A percentile compares a stretch with the other conserved stretches of the same genome.
Conservation (phyloP, 73 alveolate genomes). For the Stentor roeselii region DNA sequence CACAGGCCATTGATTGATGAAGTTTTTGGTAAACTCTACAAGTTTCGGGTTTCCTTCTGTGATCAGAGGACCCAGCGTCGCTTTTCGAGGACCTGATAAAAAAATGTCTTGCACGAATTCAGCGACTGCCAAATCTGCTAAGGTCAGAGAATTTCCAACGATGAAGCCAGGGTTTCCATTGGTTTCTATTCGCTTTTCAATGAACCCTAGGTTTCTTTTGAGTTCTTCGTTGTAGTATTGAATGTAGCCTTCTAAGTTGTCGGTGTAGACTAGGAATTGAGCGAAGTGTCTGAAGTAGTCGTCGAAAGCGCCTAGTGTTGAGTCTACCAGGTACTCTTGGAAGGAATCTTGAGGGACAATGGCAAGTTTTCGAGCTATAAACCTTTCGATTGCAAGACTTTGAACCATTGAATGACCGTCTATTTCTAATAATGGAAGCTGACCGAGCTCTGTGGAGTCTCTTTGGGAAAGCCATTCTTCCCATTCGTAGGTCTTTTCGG, state of each 20-base stretch:
- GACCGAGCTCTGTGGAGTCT: background rate
- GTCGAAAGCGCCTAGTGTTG: background rate
- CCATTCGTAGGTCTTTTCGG: background rate
- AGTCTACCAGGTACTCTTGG: background rate
- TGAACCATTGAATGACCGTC: slow-evolving; percentile 10
- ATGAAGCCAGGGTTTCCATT: background rate
- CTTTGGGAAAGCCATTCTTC: background rate
- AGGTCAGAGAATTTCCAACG: background rate
- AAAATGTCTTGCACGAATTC: background rate
- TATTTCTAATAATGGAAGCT: slow-evolving; percentile 7
- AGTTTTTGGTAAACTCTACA: background rate
- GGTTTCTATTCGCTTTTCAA: background rate
- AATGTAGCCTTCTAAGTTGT: background rate
- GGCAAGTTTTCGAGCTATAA: background rate
- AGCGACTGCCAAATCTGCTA: slow-evolving; percentile 9
- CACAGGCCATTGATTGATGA: background rate
- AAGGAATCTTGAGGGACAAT: background rate
- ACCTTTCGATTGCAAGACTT: slow-evolving; percentile 1
- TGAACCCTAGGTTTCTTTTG: background rate
- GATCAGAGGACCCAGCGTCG: background rate
- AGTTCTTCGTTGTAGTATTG: background rate
- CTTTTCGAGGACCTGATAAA: background rate
- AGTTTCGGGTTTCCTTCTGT: background rate
- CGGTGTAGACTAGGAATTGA: background rate
- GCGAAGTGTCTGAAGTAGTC: background rate